These are phyloP conservation scores for Pyrrhoderma lamaoense DNA, from an alignment of 1,284 basidiomycete species.

Conservation along the genomic window DNA sequence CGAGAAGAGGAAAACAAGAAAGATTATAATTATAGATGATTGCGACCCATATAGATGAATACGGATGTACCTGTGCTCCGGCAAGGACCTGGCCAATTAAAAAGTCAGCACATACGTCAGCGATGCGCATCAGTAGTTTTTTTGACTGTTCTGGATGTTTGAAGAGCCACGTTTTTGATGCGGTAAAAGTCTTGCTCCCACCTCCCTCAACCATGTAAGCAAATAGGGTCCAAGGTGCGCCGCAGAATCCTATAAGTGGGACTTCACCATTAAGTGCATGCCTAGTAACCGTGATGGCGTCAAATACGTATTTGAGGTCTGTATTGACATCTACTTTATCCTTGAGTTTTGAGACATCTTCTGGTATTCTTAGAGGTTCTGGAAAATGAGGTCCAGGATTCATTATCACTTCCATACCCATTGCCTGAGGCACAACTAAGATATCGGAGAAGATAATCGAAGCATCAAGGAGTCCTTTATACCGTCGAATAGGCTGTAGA, in stretches of 20 bases:
- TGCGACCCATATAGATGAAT: constrained; percentile 20
- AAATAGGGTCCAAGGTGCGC: constrained; percentile 95
- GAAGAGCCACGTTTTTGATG: constrained; percentile 89
- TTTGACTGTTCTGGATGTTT: constrained; percentile 80
- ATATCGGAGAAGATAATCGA: constrained; percentile 97
- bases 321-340: constrained; percentile 67
- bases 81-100: constrained; percentile 88
- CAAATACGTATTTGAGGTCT: constrained; percentile 85
- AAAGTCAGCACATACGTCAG: constrained; percentile 80
- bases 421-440: constrained; percentile 90
- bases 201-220: constrained; percentile 97
- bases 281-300: constrained; percentile 81
- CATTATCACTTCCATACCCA: constrained; percentile 94
- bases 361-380: constrained; percentile 70
- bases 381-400: constrained; percentile 86
- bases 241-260: constrained; percentile 91
- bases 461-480: constrained; percentile 79
- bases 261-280: constrained; percentile 76
- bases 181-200: constrained; percentile 80
- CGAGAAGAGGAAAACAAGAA: not conserved
- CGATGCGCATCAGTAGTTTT: constrained; percentile 67
- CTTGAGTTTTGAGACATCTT: constrained; percentile 58
- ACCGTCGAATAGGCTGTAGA: constrained; percentile 86
- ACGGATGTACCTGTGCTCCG: constrained; percentile 71
- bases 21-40: not conserved